These are phyloP conservation scores for Coemansia sp. DNA, from an alignment of 192 early-diverging fungal genomes.

Conservation along the genomic window DNA sequence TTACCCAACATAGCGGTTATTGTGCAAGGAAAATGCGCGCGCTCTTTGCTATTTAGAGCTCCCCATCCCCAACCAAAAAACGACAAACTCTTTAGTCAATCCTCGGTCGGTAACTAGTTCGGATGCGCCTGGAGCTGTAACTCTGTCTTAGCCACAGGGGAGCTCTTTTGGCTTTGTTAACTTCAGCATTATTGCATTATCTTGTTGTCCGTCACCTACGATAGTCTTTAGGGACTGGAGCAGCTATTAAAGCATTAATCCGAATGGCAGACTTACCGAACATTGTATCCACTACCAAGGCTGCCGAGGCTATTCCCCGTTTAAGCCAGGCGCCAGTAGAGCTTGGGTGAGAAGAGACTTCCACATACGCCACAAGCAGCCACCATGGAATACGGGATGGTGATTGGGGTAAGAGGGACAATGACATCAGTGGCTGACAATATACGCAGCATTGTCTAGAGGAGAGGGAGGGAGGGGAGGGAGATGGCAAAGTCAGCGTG, in stretches of 20 bases:
- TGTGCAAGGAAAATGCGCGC: neutral
- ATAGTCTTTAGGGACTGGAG: neutral
- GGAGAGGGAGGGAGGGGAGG: neutral
- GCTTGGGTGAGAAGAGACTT: neutral
- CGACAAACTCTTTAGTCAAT: neutral
- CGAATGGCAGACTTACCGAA: neutral
- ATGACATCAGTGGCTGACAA: neutral
- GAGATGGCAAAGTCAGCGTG: neutral
- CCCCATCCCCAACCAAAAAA: neutral
- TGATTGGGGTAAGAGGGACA: constrained; percentile 7
- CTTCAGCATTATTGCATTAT: neutral
- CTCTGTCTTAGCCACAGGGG: neutral
- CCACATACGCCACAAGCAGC: constrained; percentile 8
- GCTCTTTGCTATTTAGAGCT: neutral
- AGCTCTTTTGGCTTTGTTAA: neutral
- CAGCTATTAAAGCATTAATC: neutral
- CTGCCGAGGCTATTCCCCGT: neutral
- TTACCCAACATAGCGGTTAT: neutral
- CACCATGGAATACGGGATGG: neutral
- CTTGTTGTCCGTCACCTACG: neutral
- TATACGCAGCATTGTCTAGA: constrained; percentile 5
- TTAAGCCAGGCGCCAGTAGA: neutral
- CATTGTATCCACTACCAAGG: neutral
- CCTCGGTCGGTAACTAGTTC: neutral
- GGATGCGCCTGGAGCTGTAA: neutral